Evolutionary conservation across 805 yeast species (phyloP), one percentile per base, ranked within the genome.

Genomic region (Monosporozyma unispora): DNA sequence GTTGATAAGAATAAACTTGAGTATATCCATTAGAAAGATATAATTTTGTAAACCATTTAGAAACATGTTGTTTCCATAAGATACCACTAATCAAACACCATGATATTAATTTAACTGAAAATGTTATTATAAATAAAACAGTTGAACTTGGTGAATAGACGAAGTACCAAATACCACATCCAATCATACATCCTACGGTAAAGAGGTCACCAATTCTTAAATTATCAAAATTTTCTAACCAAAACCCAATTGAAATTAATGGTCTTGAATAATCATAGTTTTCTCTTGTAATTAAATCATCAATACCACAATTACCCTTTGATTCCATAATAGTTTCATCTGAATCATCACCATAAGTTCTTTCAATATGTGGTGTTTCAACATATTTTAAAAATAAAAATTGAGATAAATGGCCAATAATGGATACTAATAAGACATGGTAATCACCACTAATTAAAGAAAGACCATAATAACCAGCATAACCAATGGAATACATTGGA

Each of bases 401-500:
- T 63, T 87, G 96, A 48, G 78, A 70, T 48, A 83, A 75, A 65
- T 87, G 96, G 10, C 93, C 96, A 51, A 79, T 66, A 14, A 86
- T 68, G 0, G 95, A 85, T 28, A 84, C 82, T 14, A 77, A 66
- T 53, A 87, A 72, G 5, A 87, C 81, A 8, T 82, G 75, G 58
- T 85, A 84, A 22, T 87, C 81, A 54, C 85, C 82, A 4, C 90
- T 74, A 57, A 87, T 81, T 54, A 87, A 70, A 0, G 91, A 88
- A 59, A 85, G 78, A 0, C 95, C 96, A 60, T 87, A 87, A 68
- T 84, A 87, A 1, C 95, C 96, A 48, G 87, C 78, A 61, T 87
- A 87, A 7, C 96, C 96, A 50, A 87, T 83, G 0, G 95, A 84
- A 64, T 87, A 87, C 96, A 87, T 87, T 48, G 96, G 96, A 62